phyloP scores from a whole-genome alignment of 805 yeast genomes.

The Wickerhamiella shivajii region DNA sequence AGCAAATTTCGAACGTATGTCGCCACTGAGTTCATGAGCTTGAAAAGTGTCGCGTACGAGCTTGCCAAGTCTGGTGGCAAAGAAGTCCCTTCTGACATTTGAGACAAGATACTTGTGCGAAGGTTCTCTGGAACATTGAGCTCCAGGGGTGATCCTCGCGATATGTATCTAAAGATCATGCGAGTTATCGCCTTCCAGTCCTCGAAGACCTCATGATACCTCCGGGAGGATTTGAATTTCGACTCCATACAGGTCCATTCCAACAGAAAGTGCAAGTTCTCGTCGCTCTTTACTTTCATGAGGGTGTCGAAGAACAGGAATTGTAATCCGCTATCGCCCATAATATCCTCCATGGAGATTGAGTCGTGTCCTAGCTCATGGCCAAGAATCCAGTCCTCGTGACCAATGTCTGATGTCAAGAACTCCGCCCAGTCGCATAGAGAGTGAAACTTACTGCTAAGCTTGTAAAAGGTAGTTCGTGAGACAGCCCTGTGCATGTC shows the following conservation, averaged over 20 bases:
- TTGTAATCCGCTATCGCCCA: conserved; percentile 2
- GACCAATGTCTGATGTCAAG: background rate
- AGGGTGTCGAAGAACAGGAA: conserved; percentile 2
- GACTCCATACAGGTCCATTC: background rate
- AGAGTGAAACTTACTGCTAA: conserved; percentile 12
- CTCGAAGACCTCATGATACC: background rate
- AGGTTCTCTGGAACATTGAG: conserved; percentile 1
- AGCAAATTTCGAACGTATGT: conserved; percentile 1
- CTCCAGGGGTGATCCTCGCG: background rate
- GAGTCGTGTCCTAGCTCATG: background rate
- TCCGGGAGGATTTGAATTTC: background rate
- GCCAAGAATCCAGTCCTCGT: background rate
- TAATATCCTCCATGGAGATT: background rate
- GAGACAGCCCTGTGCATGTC: conserved; percentile 7
- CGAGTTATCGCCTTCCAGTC: conserved; percentile 1
- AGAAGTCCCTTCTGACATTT: background rate
- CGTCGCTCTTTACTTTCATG: background rate
- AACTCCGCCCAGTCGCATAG: conserved; percentile 1
- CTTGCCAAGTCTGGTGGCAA: background rate
- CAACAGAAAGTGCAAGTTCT: conserved; percentile 1
- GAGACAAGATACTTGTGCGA: background rate
- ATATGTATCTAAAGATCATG: conserved; percentile 1
- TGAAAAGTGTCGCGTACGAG: background rate
- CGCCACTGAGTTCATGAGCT: background rate
- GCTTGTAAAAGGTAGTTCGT: conserved; percentile 11